Evolutionary conservation across 148 eudicot genomes (phyloP), one percentile per base, ranked within the genome.

Genomic region (Cornus controversa): DNA sequence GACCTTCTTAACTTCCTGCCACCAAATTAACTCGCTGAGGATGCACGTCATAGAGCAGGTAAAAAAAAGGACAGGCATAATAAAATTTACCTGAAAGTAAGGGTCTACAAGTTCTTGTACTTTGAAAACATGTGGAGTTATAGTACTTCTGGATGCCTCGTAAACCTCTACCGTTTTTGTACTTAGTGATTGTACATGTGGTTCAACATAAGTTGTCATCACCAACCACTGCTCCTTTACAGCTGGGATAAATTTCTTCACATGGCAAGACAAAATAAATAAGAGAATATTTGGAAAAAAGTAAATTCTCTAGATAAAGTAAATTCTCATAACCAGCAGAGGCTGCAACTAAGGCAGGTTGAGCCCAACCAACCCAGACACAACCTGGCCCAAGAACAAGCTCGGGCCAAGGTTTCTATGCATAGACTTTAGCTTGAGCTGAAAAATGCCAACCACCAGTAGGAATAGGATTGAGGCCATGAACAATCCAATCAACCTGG

Each of bases 211-310:
- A 67, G 87, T 87, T 65, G 79, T 80, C 66, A 84, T 71, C 67
- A 81, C 23, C 45, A 92, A 65, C 97, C 98, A 92, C 65, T 92
- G 89, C 72, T 92, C 94, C 86, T 91, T 89, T 53, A 87, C 73
- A 54, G 89, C 88, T 67, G 98, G 97, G 64, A 90, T 82, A 87
- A 69, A 87, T 85, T 88, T 87, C 98, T 94, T 70, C 84, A 78
- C 23, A 76, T 76, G 14, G 62, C 80, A 85, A 79, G 57, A 34
- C 13, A 70, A 20, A 74, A 37, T 69, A 14, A 40, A 69, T 26
- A 40, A 23, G 18, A 53, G 28, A 62, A 14, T 6, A 11, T 11
- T 50, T 50, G 20, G 57, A 50, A 67, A 60, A 57, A 47, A 54
- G 23, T 8, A 16, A 63, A 53, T 22, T 45, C 8, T 50, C 57